Conservation (phyloP, 192 early-diverging fungal genomes). For the Mortierella alpina region DNA sequence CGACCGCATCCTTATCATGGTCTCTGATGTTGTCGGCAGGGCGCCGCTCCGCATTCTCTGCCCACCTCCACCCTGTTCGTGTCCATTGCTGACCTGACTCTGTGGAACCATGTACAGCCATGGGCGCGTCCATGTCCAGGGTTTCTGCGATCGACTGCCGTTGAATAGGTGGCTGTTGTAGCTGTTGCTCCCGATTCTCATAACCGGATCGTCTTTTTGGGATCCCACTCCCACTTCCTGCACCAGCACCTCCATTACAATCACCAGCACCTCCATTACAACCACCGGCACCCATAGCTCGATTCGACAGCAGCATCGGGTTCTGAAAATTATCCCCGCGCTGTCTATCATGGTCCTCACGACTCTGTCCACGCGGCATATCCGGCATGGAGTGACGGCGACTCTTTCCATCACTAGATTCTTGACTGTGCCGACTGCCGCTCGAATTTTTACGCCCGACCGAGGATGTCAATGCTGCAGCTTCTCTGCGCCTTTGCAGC, state of each 20-base stretch:
- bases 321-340: conserved; percentile 36
- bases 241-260: not conserved
- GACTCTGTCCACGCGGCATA: conserved; percentile 38
- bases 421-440: conserved; percentile 36
- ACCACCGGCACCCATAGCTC: no score
- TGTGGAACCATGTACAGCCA: not conserved
- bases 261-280: not conserved
- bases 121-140: conserved; percentile 5
- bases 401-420: conserved; percentile 29
- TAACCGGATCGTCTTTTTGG: conserved; percentile 17
- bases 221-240: not conserved
- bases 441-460: conserved; percentile 40
- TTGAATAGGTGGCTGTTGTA: conserved; percentile 22
- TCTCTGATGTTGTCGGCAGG: not conserved
- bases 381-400: conserved; percentile 50
- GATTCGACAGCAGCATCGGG: conserved; percentile 22
- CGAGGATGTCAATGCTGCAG: conserved; percentile 20
- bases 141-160: conserved; percentile 32
- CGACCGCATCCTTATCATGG: conserved; percentile 24
- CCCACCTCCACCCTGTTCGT: no score
- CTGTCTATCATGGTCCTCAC: conserved; percentile 34
- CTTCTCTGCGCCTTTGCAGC: conserved; percentile 21
- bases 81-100: not conserved
- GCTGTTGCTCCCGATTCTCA: conserved; percentile 29
- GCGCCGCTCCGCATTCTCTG: not conserved